Conservation (phyloP, 2,329 filamentous ascomycete species). For the Alternaria novae-zelandiae region DNA sequence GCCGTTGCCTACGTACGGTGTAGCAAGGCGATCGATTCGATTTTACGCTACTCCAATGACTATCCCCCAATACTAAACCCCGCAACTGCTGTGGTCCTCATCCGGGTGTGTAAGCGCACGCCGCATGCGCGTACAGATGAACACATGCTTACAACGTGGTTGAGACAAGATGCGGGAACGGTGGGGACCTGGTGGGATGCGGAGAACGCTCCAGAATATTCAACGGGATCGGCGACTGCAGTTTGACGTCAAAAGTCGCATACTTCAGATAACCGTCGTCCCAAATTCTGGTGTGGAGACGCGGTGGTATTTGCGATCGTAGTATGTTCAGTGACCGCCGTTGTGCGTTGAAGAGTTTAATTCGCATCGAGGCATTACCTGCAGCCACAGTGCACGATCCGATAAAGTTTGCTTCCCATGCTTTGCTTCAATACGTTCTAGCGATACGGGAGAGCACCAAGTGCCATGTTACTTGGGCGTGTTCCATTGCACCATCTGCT, state of each 20-base stretch:
- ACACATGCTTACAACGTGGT: neutral
- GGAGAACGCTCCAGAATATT: neutral
- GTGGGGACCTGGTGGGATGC: neutral
- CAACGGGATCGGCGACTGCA: neutral
- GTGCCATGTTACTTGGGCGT: neutral
- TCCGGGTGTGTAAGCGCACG: neutral
- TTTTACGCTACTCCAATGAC: neutral
- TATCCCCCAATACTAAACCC: neutral
- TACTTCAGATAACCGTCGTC: neutral
- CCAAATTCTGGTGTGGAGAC: neutral
- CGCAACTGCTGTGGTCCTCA: neutral
- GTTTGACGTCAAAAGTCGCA: constrained; percentile 7
- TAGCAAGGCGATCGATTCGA: neutral
- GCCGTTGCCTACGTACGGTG: neutral
- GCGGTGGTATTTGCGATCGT: neutral
- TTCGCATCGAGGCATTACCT: neutral
- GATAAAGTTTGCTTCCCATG: neutral
- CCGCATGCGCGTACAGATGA: neutral
- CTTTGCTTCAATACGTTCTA: neutral
- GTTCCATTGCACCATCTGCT: neutral
- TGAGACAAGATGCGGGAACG: neutral
- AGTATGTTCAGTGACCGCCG: neutral
- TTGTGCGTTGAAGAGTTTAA: neutral
- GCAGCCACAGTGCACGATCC: neutral
- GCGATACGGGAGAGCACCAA: neutral